Conservation (phyloP, 306 rosid species). For the Crataegus laevigata region DNA sequence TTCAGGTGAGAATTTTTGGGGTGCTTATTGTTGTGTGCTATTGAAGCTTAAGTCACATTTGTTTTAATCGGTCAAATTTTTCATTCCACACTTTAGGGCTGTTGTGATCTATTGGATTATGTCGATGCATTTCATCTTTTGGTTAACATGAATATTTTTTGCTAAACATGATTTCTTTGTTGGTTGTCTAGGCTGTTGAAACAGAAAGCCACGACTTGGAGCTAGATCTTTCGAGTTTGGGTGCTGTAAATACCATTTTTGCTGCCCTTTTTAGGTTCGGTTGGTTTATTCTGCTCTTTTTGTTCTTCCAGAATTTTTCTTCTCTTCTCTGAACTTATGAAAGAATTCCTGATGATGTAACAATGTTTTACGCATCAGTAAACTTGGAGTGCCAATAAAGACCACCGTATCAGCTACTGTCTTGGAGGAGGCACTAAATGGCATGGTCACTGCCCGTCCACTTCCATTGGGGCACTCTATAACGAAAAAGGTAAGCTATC, state of each 20-base stretch:
- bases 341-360: not conserved
- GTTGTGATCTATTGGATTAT: not conserved
- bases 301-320: not conserved
- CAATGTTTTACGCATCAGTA: conserved; percentile 40
- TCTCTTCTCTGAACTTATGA: not conserved
- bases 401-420: conserved; percentile 90
- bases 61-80: conserved; percentile 2
- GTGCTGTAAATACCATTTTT: conserved; percentile 96
- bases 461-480: conserved; percentile 60
- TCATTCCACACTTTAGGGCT: conserved; percentile 1
- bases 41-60: conserved; percentile 8
- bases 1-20: conserved; percentile 61
- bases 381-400: conserved; percentile 98
- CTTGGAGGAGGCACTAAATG: conserved; percentile 93
- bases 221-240: conserved; percentile 96
- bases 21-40: conserved; percentile 7
- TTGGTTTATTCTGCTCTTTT: conserved; percentile 3
- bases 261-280: conserved; percentile 99
- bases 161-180: conserved; percentile 21
- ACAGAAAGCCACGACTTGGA: conserved; percentile 90
- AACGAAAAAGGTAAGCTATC: conserved; percentile 55
- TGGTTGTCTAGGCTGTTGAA: conserved; percentile 68
- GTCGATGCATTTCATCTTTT: not conserved
- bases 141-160: not conserved
- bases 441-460: conserved; percentile 56